These are phyloP conservation scores for Lactarius vividus DNA, from an alignment of 768 basidiomycete species.

Conservation along the genomic window DNA sequence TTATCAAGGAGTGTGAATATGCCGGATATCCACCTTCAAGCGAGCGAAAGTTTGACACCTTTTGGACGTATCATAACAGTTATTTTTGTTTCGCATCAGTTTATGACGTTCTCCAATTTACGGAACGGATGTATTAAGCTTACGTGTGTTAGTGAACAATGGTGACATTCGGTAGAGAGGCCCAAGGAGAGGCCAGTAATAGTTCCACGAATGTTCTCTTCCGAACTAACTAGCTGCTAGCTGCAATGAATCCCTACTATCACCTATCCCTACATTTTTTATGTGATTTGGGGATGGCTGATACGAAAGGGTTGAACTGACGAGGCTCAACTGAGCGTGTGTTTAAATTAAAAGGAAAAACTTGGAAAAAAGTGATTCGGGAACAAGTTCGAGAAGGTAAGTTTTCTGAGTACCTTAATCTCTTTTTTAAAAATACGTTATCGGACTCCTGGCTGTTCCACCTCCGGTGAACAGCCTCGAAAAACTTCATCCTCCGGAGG, in stretches of 20 bases:
- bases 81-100: neutral
- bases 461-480: constrained; percentile 21
- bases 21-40: neutral
- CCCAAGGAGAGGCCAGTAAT: too few species aligned
- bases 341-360: neutral
- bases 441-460: constrained; percentile 3
- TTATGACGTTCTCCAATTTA: neutral
- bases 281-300: neutral
- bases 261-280: neutral
- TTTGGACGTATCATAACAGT: neutral
- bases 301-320: neutral
- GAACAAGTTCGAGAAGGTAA: neutral
- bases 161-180: neutral
- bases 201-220: neutral
- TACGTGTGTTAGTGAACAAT: neutral
- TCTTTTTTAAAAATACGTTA: neutral
- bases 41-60: neutral
- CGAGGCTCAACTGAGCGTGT: neutral
- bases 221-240: neutral
- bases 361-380: neutral
- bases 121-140: neutral
- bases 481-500: constrained; percentile 19
- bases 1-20: neutral
- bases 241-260: neutral
- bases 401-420: neutral